A percentile compares a stretch with the other conserved stretches of the same genome.
phyloP scores from a whole-genome alignment of 192 early-diverging fungal species.

The Coemansia sp. region DNA sequence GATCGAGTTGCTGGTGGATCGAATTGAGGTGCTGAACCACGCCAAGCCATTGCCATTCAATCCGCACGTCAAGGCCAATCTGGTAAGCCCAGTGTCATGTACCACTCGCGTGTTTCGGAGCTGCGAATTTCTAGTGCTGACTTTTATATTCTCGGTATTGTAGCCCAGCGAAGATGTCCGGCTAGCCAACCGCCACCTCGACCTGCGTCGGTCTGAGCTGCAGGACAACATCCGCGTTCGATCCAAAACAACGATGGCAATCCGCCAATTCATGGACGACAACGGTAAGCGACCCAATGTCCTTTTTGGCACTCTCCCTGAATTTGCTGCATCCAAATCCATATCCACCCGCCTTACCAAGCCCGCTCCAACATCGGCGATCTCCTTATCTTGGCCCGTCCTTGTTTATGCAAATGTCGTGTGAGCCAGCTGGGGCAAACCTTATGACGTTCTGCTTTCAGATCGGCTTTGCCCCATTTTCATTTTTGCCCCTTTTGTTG shows the following conservation, averaged over 20 bases:
- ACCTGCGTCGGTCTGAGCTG: conserved; percentile 74
- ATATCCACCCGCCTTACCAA: background rate
- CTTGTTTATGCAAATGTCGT: background rate
- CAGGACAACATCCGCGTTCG: conserved; percentile 74
- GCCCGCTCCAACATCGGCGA: background rate
- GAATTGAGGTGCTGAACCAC: conserved; percentile 67
- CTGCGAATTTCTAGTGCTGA: too few relatives aligned
- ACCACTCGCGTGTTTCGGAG: too few relatives aligned
- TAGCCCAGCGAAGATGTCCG: conserved; percentile 65
- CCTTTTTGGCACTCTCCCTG: conserved; percentile 2
- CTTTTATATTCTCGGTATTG: background rate
- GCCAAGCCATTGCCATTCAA: conserved; percentile 48
- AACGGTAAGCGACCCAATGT: conserved; percentile 10
- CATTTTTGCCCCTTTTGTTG: too few relatives aligned
- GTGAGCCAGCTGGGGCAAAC: background rate
- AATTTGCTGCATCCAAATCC: background rate
- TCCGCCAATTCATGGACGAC: conserved; percentile 69
- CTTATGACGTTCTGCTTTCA: background rate
- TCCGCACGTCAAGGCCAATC: conserved; percentile 7
- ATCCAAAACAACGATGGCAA: conserved; percentile 63
- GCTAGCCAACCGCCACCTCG: conserved; percentile 74
- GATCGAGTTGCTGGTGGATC: conserved; percentile 69
- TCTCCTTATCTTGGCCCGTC: background rate
- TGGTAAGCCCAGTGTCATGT: background rate
- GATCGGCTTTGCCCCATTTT: background rate